A percentile compares a stretch with the other conserved stretches of the same genome.
Conservation (phyloP, 805 yeast species). For the Grigorovia yakushimaensis region DNA sequence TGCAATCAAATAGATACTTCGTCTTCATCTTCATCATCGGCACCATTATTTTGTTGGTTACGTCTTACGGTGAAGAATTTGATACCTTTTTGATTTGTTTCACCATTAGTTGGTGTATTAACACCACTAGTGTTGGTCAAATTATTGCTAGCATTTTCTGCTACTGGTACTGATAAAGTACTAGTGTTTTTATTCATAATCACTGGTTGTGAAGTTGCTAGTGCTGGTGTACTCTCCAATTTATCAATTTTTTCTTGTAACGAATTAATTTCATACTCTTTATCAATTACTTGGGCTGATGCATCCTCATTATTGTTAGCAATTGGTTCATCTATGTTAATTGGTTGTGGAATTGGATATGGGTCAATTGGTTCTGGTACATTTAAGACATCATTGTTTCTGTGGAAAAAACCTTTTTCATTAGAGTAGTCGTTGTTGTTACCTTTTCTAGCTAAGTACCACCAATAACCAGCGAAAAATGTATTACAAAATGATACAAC, state of each 20-base stretch:
- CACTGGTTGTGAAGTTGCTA: neutral
- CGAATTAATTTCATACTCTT: neutral
- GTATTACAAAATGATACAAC: slow-evolving; percentile 26
- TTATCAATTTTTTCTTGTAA: neutral
- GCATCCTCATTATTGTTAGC: neutral
- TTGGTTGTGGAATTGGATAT: slow-evolving; percentile 5
- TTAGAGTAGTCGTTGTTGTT: neutral
- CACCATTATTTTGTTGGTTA: slow-evolving; percentile 19
- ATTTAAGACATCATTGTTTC: slow-evolving; percentile 6
- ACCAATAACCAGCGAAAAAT: slow-evolving; percentile 2
- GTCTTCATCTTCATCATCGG: slow-evolving; percentile 22
- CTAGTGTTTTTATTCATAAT: neutral
- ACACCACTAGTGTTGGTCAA: neutral
- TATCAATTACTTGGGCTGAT: neutral
- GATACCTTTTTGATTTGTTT: slow-evolving; percentile 40
- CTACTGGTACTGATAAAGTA: neutral
- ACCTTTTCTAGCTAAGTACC: slow-evolving; percentile 1
- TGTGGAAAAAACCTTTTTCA: slow-evolving; percentile 8
- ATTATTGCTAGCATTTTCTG: neutral
- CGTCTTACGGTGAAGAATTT: slow-evolving; percentile 70
- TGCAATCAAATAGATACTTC: slow-evolving; percentile 8
- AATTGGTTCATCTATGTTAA: neutral
- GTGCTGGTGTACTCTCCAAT: neutral
- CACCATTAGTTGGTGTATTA: slow-evolving; percentile 1
- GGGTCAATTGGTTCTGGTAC: slow-evolving; percentile 10